phyloP scores from a whole-genome alignment of 2,329 filamentous ascomycete genomes.

The Diaporthe caulivora region DNA sequence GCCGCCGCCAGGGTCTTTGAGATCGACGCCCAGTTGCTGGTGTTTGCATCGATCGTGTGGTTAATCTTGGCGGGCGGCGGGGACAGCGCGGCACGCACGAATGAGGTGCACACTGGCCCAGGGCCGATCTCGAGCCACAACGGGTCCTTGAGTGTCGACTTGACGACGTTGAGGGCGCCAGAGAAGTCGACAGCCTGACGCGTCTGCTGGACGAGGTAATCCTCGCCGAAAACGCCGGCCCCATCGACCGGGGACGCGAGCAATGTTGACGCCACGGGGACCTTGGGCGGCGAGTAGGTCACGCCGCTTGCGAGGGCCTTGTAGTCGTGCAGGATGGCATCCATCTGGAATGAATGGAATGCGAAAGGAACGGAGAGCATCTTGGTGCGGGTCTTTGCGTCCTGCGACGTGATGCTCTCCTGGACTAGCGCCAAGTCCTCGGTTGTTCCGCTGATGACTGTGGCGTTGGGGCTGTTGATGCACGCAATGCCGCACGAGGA shows the following conservation, averaged over 20 bases:
- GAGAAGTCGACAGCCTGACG: conserved; percentile 75
- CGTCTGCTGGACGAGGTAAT: conserved; percentile 71
- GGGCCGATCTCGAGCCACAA: conserved; percentile 77
- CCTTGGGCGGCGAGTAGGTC: conserved; percentile 54
- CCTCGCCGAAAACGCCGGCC: conserved; percentile 64
- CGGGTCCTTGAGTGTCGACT: conserved; percentile 68
- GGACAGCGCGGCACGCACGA: conserved; percentile 66
- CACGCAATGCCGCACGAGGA: conserved; percentile 67
- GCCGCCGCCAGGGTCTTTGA: conserved; percentile 30
- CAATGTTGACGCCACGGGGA: conserved; percentile 75
- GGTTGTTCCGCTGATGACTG: conserved; percentile 66
- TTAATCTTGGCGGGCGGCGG: conserved; percentile 66
- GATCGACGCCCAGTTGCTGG: conserved; percentile 47
- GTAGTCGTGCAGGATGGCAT: conserved; percentile 65
- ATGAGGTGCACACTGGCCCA: conserved; percentile 69
- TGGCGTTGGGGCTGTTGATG: conserved; percentile 77
- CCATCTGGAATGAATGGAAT: conserved; percentile 60
- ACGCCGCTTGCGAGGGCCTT: conserved; percentile 53
- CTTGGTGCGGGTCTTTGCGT: conserved; percentile 51
- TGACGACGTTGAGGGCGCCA: conserved; percentile 61
- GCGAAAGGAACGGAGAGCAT: conserved; percentile 58
- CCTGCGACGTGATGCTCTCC: conserved; percentile 42
- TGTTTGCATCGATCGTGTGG: conserved; percentile 66
- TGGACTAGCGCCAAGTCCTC: conserved; percentile 43
- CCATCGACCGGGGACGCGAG: conserved; percentile 69